phyloP scores from a whole-genome alignment of 2,329 filamentous ascomycete genomes.

The Leptographium lundbergii region DNA sequence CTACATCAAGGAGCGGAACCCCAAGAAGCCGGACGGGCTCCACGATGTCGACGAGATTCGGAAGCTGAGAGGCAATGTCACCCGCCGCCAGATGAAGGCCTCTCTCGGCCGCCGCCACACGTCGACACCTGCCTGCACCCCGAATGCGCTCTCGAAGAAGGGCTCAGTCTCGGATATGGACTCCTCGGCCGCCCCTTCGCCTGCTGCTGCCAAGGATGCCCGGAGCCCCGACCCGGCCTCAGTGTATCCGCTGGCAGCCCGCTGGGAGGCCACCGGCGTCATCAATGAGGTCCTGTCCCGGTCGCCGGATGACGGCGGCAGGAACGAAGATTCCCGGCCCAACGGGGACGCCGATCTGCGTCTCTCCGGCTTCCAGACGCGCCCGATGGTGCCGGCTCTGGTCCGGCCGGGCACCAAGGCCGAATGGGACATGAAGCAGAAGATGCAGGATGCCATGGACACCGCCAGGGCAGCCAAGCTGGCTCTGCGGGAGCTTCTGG shows the following conservation, averaged over 20 bases:
- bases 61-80: slow-evolving; percentile 73
- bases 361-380: background rate
- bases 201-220: slow-evolving; percentile 28
- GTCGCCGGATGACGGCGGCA: slow-evolving; percentile 29
- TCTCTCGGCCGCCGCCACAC: slow-evolving; percentile 47
- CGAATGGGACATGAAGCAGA: slow-evolving; percentile 51
- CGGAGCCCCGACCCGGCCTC: slow-evolving; percentile 19
- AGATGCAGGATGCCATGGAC: slow-evolving; percentile 58
- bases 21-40: slow-evolving; percentile 72
- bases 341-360: slow-evolving; percentile 7
- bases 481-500: slow-evolving; percentile 70
- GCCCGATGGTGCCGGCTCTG: background rate
- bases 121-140: slow-evolving; percentile 45
- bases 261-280: slow-evolving; percentile 67
- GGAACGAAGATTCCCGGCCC: slow-evolving; percentile 8
- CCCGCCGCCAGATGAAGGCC: slow-evolving; percentile 65
- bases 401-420: slow-evolving; percentile 26
- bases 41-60: slow-evolving; percentile 85
- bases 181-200: slow-evolving; percentile 19
- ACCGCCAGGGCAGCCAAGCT: slow-evolving; percentile 74
- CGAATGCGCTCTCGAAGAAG: slow-evolving; percentile 26
- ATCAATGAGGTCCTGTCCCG: slow-evolving; percentile 58
- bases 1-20: slow-evolving; percentile 88
- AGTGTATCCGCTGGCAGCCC: slow-evolving; percentile 42
- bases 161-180: slow-evolving; percentile 28